Base-by-base conservation (phyloP, 1,284 basidiomycete species). In the Bondarzewia mesenterica region DNA sequence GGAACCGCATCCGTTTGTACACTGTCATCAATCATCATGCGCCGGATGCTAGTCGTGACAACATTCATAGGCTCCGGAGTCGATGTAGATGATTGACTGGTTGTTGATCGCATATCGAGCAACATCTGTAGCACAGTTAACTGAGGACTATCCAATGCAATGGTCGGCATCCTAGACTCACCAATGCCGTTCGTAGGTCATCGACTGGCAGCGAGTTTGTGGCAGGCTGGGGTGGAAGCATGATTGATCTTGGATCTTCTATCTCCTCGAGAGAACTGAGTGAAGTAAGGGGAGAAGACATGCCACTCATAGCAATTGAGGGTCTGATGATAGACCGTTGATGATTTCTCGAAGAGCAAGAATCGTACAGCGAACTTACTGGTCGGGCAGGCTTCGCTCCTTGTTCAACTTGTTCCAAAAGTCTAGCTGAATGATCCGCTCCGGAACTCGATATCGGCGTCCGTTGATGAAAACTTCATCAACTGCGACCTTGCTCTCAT, bases 381-480 rank as follows among this genome's bases (percentile, higher is more conserved):
- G 69, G 47, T 64, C 64, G 37, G 62, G 59, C 43, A 66, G 64
- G 45, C 63, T 58, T 35, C 69, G 68, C 27, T 63, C 63, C 52
- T 69, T 74, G 56, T 77, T 75, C 50, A 91, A 69, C 66, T 89
- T 93, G 51, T 82, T 84, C 94, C 95, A 99, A 60, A 99, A 99
- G 63, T 98, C 95, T 44, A 98, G 76, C 46, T 89, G 77, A 54
- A 99, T 89, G 42, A 93, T 77, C 54, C 84, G 80, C 64, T 99
- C 96, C 2, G 95, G 95, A n/a, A 99, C 84, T 54, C 93, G 77
- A 67, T 94, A 98, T 45, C 87, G 79, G 52, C 90, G 80, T 38
- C 89, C 88, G 57, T 88, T 89, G 56, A 89, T 89, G 46, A 85
- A 66, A 10, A 89, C 80, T 55, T 89, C 86, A 54, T 89, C 86